These are phyloP conservation scores for Didymella pomorum DNA, from an alignment of 2,329 filamentous ascomycete species.

Conservation along the genomic window DNA sequence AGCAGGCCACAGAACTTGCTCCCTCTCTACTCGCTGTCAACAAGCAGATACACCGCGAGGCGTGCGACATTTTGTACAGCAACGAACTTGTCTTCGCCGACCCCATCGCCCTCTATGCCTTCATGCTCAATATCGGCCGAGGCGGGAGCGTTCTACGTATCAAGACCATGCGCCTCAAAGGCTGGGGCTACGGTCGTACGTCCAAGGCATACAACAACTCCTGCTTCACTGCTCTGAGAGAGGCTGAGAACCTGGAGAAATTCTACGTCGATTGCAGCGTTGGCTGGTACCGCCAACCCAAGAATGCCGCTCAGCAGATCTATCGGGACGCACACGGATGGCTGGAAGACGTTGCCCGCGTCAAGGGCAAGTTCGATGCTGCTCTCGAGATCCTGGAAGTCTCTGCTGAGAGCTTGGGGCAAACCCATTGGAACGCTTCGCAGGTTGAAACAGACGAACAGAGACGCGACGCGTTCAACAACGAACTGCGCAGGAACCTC, in stretches of 20 bases:
- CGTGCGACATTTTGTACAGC: conserved; percentile 37
- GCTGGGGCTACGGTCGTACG: conserved; percentile 34
- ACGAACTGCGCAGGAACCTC: conserved; percentile 32
- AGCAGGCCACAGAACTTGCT: conserved; percentile 21
- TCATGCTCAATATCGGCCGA: conserved; percentile 44
- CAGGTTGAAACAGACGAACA: conserved; percentile 3
- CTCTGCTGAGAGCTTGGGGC: neutral
- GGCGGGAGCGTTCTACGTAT: conserved; percentile 31
- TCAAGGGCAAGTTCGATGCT: conserved; percentile 40
- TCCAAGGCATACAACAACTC: conserved; percentile 47
- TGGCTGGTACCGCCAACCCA: conserved; percentile 6
- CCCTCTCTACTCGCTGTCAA: conserved; percentile 41
- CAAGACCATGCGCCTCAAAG: conserved; percentile 35
- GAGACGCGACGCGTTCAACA: conserved; percentile 23
- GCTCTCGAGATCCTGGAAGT: conserved; percentile 39
- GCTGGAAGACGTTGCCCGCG: conserved; percentile 45
- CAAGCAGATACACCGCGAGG: conserved; percentile 43
- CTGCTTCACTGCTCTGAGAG: conserved; percentile 41
- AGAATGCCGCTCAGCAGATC: conserved; percentile 36
- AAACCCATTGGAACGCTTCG: neutral
- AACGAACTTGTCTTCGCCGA: conserved; percentile 43
- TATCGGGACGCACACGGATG: conserved; percentile 50
- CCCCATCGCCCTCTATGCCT: conserved; percentile 40
- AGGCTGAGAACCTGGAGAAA: conserved; percentile 39
- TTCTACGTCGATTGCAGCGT: conserved; percentile 35